Percentiles rank a stretch among this genome's conserved stretches.
Conservation (phyloP, 768 basidiomycete species). For the Leucogyrophana mollusca region DNA sequence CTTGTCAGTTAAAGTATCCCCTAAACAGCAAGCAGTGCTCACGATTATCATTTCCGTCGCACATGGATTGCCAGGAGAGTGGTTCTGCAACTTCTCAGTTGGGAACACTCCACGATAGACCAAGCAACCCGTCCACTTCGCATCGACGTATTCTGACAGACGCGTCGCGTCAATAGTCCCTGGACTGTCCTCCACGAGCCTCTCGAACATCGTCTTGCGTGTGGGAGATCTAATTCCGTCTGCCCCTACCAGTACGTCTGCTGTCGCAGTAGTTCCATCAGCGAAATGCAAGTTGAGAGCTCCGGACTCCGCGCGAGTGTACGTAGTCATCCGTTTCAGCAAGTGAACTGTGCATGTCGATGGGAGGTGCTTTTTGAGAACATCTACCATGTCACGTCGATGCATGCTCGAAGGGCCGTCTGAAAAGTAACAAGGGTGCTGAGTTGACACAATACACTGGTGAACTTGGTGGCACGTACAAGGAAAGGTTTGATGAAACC, state of each 20-base stretch:
- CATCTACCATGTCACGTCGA: slow-evolving; percentile 19
- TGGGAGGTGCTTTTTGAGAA: slow-evolving; percentile 17
- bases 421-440: no score
- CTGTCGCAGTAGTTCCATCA: slow-evolving; percentile 30
- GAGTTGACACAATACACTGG: no score
- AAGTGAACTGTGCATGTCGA: slow-evolving; percentile 14
- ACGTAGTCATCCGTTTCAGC: slow-evolving; percentile 19
- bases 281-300: background rate
- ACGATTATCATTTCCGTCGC: slow-evolving; percentile 16
- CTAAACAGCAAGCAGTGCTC: slow-evolving; percentile 5
- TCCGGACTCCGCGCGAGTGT: slow-evolving; percentile 4
- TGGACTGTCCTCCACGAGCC: background rate
- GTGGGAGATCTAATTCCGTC: slow-evolving; percentile 39
- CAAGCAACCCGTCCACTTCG: slow-evolving; percentile 38
- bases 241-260: slow-evolving; percentile 45
- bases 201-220: slow-evolving; percentile 22
- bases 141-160: slow-evolving; percentile 9
- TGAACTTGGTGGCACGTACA: slow-evolving; percentile 12
- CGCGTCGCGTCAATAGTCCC: background rate
- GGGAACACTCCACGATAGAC: slow-evolving; percentile 38
- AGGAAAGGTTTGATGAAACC: slow-evolving; percentile 20
- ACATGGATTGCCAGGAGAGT: slow-evolving; percentile 13
- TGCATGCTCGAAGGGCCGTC: slow-evolving; percentile 14
- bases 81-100: slow-evolving; percentile 21
- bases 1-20: slow-evolving; percentile 14